Evolutionary conservation across 2,329 filamentous ascomycete species (phyloP), one percentile per base, ranked within the genome.

Genomic region (Penicillium sp.): DNA sequence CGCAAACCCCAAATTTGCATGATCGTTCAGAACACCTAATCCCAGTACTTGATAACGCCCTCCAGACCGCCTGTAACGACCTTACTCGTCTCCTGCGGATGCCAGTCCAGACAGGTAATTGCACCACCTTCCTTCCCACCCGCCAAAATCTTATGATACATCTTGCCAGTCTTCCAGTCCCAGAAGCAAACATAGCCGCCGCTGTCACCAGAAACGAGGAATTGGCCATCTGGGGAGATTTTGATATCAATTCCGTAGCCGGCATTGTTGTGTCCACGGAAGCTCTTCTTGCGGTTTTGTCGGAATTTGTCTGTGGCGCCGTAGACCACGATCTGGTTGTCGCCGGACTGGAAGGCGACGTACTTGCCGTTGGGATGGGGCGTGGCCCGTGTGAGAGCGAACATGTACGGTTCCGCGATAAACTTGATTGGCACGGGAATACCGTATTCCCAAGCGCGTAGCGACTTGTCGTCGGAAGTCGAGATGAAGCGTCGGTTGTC

Each of bases 81-180:
- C 83, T 97, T 97, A 74, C 90, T 95, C 19, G 90, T 95, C 83
- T 99, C 95, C 79, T 97, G 91, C n/a, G 94, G 93, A 78, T 98
- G 93, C 94, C 95, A 99, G 75, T 91, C 90, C 60, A 95, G 86
- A 67, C 89, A 91, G n/a, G 92, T 92, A 57, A 97, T 84, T 5
- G 93, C 87, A 56, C 89, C 86, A 57, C 92, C 93, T 61, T 91
- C 88, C 26, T 81, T 81, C 5, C 79, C 79, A 40, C 79, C 79
- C 2, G 92, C 93, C 78, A 90, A 87, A 66, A 99, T 87, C 84
- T 98, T 98, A 80, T 97, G 92, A 79, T 92, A 97, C 93, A 99
- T 94, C 81, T 97, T 98, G 77, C 94, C 96, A 42, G 93, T 97
- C 85, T 99, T 99, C 92, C 93, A 99, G 78, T 98, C 95, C 92